Conservation (phyloP, 1,139 yeast species). For the Taphrina deformans region DNA sequence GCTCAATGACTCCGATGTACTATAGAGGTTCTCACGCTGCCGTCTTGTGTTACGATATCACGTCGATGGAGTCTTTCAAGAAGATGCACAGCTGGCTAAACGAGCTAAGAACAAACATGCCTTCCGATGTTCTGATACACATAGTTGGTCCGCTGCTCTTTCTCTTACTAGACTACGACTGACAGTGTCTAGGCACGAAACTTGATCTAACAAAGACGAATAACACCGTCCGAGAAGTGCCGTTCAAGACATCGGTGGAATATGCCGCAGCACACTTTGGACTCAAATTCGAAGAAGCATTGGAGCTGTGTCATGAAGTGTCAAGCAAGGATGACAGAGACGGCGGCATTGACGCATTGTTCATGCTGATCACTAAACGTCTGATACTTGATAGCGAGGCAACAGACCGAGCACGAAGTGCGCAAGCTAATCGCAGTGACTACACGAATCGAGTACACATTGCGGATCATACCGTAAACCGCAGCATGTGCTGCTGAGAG, state of each 20-base stretch:
- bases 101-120: conserved; percentile 30
- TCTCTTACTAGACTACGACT: conserved; percentile 47
- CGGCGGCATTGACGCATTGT: conserved; percentile 40
- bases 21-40: conserved; percentile 95
- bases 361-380: conserved; percentile 7
- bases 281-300: conserved; percentile 14
- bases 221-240: conserved; percentile 46
- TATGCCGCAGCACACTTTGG: conserved; percentile 44
- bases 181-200: conserved; percentile 87
- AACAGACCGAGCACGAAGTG: conserved; percentile 18
- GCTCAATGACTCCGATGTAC: conserved; percentile 91
- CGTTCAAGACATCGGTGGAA: conserved; percentile 47
- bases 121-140: conserved; percentile 19
- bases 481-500: conserved; percentile 23
- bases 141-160: conserved; percentile 3
- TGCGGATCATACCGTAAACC: conserved; percentile 12
- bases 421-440: conserved; percentile 8
- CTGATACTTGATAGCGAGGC: conserved; percentile 16
- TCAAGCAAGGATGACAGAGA: conserved; percentile 40
- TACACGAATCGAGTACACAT: conserved; percentile 18
- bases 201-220: conserved; percentile 57
- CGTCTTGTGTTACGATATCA: conserved; percentile 83
- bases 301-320: conserved; percentile 29
- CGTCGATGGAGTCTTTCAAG: conserved; percentile 88
- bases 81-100: conserved; percentile 77